A percentile compares a stretch with the other conserved stretches of the same genome.
These are phyloP conservation scores for Podospora anserina DNA, from an alignment of 495 filamentous ascomycete genomes.

Conservation along the genomic window DNA sequence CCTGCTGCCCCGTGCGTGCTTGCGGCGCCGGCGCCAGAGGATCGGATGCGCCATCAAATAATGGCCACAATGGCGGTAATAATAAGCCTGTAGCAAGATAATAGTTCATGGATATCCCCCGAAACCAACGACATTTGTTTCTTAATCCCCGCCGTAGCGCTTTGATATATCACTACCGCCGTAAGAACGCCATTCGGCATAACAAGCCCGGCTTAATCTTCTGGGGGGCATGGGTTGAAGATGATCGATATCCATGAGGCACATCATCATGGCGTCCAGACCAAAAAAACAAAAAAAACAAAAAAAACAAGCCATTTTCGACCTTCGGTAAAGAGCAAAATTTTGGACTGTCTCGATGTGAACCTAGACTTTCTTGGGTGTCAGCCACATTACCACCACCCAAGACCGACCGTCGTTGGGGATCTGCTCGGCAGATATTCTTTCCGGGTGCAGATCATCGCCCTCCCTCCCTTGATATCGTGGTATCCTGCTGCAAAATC, in stretches of 20 bases:
- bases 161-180: neutral
- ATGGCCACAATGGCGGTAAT: neutral
- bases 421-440: neutral
- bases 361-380: neutral
- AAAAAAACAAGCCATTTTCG: neutral
- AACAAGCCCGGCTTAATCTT: neutral
- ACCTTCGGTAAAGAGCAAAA: neutral
- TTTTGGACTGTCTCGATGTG: neutral
- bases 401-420: neutral
- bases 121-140: neutral
- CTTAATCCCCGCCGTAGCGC: neutral
- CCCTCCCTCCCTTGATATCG: neutral
- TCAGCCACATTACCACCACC: neutral
- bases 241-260: constrained; percentile 1
- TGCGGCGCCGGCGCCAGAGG: no score
- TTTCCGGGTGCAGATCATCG: constrained; percentile 2
- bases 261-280: neutral
- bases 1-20: no score
- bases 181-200: neutral
- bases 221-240: neutral
- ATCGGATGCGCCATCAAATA: no score
- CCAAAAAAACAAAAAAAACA: neutral
- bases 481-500: neutral
- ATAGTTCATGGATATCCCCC: neutral
- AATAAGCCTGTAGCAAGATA: constrained; percentile 1